Base-by-base conservation (phyloP, 2,329 filamentous ascomycete genomes). In the Beauveria rudraprayagi region DNA sequence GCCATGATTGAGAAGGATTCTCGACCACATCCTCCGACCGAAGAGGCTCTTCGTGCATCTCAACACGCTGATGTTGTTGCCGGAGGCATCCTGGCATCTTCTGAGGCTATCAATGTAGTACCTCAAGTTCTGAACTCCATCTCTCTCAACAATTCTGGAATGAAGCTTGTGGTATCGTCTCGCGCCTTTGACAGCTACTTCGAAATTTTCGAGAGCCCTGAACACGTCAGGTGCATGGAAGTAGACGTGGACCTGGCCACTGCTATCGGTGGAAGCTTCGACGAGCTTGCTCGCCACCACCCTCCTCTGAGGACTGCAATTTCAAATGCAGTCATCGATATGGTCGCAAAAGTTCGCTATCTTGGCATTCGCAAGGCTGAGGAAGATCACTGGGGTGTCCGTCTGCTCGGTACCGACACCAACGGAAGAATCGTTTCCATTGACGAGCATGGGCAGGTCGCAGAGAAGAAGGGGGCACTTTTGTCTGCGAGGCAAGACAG, bases 211-310 rank as follows among this genome's bases (percentile, higher is more conserved):
- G 91, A 97, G 73, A 97, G 91, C 66, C 87, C 92, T 2, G 83
- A 86, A 17, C 95, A 99, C 73, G 86, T 99, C 62, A 90, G 89
- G 67, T 89, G 88, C 65, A 86, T 99, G 81, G 86, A 90, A 64
- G 78, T 80, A 43, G 93, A 96, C 65, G 78, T 82, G 5, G 78
- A 80, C 41, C 80, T 95, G 62, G 83, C 92, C 10, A 83, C 83
- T 34, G 84, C 85, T 44, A 82, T 99, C 55, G 94, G 94, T 11
- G 84, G 83, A 28, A 89, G 87, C 46, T 97, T 99, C 69, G 94
- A 99, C 72, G 94, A 99, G 73, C 82, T 99, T 62, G 89, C 93
- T 57, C 87, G 94, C 46, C 94, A 99, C 70, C 94, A 99, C 68
- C 94, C 95, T 0, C 82, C 85, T 24, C 77, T 99, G 50, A 90